Base-by-base conservation (phyloP, 768 basidiomycete genomes). In the Hygrocybe punicea region DNA sequence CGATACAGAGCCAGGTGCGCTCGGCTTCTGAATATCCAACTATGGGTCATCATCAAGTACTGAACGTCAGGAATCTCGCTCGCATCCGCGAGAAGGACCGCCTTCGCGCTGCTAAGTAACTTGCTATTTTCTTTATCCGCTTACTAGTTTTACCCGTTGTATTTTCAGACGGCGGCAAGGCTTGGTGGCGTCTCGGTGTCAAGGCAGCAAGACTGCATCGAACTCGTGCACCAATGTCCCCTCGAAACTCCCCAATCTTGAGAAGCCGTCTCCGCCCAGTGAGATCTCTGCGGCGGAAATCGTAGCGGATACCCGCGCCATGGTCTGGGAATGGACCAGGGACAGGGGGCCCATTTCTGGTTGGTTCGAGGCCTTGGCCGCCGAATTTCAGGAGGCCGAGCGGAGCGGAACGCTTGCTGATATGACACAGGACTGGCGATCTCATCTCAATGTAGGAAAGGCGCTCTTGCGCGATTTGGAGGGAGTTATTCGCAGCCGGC, bases 261-360 rank as follows among this genome's bases (percentile, higher is more conserved):
- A 17, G 14, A 17, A 13, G 47, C 6, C 47, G 17, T 16, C 21
- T 49, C 47, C 3, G 40, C 16, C 40, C 40, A 42, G 16, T 11
- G 14, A 4, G 4, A 6, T 5, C 21, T 33, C 14, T 3, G 47
- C 47, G 4, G 16, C 17, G 6, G 47, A 49, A 23, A 49, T 25
- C n/a, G 21, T 49, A 6, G 13, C 47, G n/a, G 47, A 49, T 14
- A 25, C 24, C 29, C 29, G 47, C 4, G 29, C n/a, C 17, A 49
- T 49, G 47, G 47, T 49, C 47, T 49, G 47, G 47, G 47, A 49
- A 49, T 49, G 47, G 47, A 17, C 24, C 21, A 49, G 21, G 24
- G n/a, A 25, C 4, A 23, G 21, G 16, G 47, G 47, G 4, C 47
- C 47, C 3, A 4, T 49, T 25, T 49, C 47, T 49, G 47, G 21